Base-by-base conservation (phyloP, 2,329 filamentous ascomycete genomes). In the Fonsecaea multimorphosa region DNA sequence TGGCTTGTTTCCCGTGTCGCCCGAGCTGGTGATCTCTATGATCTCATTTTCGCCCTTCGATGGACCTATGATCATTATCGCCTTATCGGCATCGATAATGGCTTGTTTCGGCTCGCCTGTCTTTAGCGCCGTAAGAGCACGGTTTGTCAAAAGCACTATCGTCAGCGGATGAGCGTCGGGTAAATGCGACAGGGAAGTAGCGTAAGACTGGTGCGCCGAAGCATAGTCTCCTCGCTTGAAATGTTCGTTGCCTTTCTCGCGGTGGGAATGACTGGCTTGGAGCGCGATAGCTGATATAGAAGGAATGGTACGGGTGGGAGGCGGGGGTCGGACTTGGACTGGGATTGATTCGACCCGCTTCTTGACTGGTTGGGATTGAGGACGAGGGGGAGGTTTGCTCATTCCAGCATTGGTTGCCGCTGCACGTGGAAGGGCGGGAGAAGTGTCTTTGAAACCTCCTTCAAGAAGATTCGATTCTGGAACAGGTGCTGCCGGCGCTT, bases 171-270 rank as follows among this genome's bases (percentile, higher is more conserved):
- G 95, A 3, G 84, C 85, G 14, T 86, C 78, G 1, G 95, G 95
- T 34, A 99, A 83, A 40, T 87, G 86, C 0, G 85, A 81, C 2
- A 99, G 82, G 1, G 95, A 92, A 32, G 86, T 85, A 0, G 91
- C 88, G 77, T 98, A 99, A 0, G 90, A 89, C 22, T 87, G 84
- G 73, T 97, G 92, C 0, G 95, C 95, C 9, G 91, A 86, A 19
- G 91, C 90, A 77, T 92, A 99, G 77, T 99, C 95, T 36, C 95
- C 95, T 38, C 92, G 88, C 78, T 97, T 98, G 81, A 97, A 98
- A 70, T 96, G 91, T 60, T 91, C 89, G 9, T 93, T 92, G 19
- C 94, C 95, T 69, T 89, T 88, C 55, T 89, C 84, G 14, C 95
- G 90, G 73, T 95, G 87, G 54, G 87, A 85, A n/a, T 90, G 89